A percentile compares a stretch with the other conserved stretches of the same genome.
phyloP scores from a whole-genome alignment of 257 asterid genomes.

The Solanum chilense region DNA sequence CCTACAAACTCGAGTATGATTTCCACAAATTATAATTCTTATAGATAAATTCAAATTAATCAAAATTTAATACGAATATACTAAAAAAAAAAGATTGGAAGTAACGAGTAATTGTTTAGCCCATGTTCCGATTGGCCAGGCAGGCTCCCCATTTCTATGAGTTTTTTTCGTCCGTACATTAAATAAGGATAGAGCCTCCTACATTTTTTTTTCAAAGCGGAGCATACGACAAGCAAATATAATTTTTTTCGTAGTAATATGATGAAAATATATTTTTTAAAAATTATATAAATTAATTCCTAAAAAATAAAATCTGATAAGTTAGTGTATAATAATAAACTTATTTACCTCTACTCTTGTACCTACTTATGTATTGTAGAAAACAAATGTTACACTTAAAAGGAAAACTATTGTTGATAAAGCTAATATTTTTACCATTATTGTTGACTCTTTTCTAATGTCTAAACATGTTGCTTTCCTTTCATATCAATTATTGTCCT shows the following conservation, averaged over 20 bases:
- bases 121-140: background rate
- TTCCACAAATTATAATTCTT: background rate
- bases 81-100: fast-evolving
- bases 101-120: background rate
- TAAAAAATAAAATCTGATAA: too few relatives aligned
- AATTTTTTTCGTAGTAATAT: too few relatives aligned
- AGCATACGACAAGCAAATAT: too few relatives aligned
- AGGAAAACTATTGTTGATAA: background rate
- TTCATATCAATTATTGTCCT: background rate
- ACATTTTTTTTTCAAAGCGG: too few relatives aligned
- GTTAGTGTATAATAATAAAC: too few relatives aligned
- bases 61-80: too few relatives aligned
- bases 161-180: constrained; percentile 20
- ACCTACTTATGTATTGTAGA: too few relatives aligned
- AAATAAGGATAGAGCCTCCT: background rate
- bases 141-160: background rate
- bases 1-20: background rate
- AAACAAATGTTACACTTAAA: background rate
- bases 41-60: too few relatives aligned
- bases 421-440: background rate
- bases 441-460: background rate
- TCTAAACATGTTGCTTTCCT: background rate
- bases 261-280: too few relatives aligned
- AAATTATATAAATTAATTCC: too few relatives aligned
- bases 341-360: too few relatives aligned